phyloP scores from a whole-genome alignment of 306 rosid species.

The Cicer yamashitae region DNA sequence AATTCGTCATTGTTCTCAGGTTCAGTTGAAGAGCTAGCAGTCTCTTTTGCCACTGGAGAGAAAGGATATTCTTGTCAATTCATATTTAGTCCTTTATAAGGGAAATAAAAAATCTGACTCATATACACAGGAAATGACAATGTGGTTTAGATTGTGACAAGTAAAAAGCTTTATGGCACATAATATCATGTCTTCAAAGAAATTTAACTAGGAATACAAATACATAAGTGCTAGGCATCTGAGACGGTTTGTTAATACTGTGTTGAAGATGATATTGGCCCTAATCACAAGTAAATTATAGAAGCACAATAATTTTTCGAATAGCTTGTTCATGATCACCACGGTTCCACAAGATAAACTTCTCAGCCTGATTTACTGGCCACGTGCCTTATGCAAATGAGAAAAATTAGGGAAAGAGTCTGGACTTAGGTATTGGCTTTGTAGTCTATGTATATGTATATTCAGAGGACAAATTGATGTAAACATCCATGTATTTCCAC shows the following conservation, averaged over 20 bases:
- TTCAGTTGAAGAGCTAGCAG: slow-evolving; percentile 67
- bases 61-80: slow-evolving; percentile 42
- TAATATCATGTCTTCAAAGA: slow-evolving; percentile 10
- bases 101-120: slow-evolving; percentile 3
- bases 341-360: background rate
- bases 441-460: slow-evolving; percentile 5
- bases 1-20: slow-evolving; percentile 85
- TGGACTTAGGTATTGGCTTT: slow-evolving; percentile 14
- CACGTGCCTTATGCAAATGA: background rate
- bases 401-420: slow-evolving; percentile 18
- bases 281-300: slow-evolving; percentile 5
- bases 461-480: background rate
- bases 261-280: slow-evolving; percentile 13
- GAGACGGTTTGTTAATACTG: slow-evolving; percentile 14
- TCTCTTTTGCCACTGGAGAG: slow-evolving; percentile 73
- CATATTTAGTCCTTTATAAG: slow-evolving; percentile 21
- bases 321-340: background rate
- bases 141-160: background rate
- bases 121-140: background rate
- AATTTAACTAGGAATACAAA: background rate
- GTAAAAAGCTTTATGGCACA: slow-evolving; percentile 29
- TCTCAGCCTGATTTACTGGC: slow-evolving; percentile 12
- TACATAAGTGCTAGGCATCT: background rate
- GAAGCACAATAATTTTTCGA: background rate
- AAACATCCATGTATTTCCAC: background rate